Base-by-base conservation (phyloP, 257 asterid species). In the Solanum corneliomulleri region DNA sequence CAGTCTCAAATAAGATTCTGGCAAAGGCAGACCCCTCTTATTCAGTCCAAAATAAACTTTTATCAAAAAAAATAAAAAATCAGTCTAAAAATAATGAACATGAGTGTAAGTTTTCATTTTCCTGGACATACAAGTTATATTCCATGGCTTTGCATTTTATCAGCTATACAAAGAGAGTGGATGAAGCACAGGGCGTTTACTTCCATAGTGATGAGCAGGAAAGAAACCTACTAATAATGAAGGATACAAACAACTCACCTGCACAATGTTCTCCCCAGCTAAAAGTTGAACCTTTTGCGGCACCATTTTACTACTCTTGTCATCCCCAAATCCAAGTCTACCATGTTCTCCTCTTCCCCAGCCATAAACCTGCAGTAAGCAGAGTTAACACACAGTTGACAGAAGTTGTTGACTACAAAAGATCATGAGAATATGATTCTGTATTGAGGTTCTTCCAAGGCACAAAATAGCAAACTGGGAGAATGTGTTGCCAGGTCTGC, bases 281-380 rank as follows among this genome's bases (percentile, higher is more conserved):
- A 95, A 92, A 90, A 96, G 97, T 88, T 96, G 98, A 90, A 97
- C 99, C 89, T 92, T 93, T 89, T 96, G 99, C 82, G 99, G 98
- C 89, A 97, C 97, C 99, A 97, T 97, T 93, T 97, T 96, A 93
- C 99, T 96, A 95, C 98, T 95, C 92, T 97, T 95, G 94, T 96
- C 99, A 90, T 96, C 99, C 89, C 99, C 99, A 80, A 97, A 97
- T 37, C 99, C 99, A 87, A 97, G 99, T 91, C 99, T 95, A 60
- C 99, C 99, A 49, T 97, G 99, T 91, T 97, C 99, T 49, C 99
- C 99, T 93, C 99, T 93, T 78, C 99, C 99, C 99, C 99, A 97
- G 58, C 98, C 98, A 89, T 94, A 95, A 68, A 97, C 99, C 99
- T 97, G 90, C 71, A 88, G 76, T 75, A 66, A 56, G 89, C 44